A percentile compares a stretch with the other conserved stretches of the same genome.
Evolutionary conservation across 2,329 filamentous ascomycete species (phyloP).

Genomic region (Ceratocystis lukuohia): DNA sequence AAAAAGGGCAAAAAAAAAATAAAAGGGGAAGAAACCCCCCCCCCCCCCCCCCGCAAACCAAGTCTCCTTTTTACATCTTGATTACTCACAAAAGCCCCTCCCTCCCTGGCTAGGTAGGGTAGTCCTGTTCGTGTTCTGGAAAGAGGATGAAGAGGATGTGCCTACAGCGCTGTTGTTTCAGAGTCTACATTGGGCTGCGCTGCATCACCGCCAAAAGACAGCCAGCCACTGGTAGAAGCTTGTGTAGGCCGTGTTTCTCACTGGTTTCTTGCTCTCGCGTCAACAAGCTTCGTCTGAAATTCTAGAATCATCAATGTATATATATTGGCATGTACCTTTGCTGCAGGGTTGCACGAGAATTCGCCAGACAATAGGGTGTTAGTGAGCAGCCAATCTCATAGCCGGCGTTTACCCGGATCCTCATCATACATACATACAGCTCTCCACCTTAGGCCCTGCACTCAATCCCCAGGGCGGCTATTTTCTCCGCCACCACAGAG

Average conservation of each 20-base stretch:
- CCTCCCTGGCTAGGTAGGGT: too few relatives aligned
- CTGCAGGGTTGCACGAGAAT: not conserved
- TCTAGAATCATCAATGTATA: too few relatives aligned
- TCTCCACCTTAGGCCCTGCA: not conserved
- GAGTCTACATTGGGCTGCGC: not conserved
- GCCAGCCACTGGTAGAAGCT: not conserved
- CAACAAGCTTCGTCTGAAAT: too few relatives aligned
- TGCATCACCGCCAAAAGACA: not conserved
- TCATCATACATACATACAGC: not conserved
- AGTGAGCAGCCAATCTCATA: not conserved
- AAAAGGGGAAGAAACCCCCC: too few relatives aligned
- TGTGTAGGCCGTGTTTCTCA: too few relatives aligned
- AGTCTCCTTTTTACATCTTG: too few relatives aligned
- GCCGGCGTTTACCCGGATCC: not conserved
- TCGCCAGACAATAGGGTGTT: not conserved
- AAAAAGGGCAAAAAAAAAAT: too few relatives aligned
- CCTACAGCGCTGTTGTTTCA: not conserved
- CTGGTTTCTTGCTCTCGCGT: too few relatives aligned
- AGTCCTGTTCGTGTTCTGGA: not conserved
- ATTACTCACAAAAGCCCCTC: too few relatives aligned
- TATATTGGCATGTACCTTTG: not conserved
- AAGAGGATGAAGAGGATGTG: not conserved
- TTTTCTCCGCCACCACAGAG: not conserved
- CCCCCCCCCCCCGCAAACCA: too few relatives aligned
- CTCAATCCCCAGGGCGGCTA: not conserved